Percentiles rank a stretch among this genome's conserved stretches.
Conservation (phyloP, 495 filamentous ascomycete genomes). For the Baudoinia panamericana region DNA sequence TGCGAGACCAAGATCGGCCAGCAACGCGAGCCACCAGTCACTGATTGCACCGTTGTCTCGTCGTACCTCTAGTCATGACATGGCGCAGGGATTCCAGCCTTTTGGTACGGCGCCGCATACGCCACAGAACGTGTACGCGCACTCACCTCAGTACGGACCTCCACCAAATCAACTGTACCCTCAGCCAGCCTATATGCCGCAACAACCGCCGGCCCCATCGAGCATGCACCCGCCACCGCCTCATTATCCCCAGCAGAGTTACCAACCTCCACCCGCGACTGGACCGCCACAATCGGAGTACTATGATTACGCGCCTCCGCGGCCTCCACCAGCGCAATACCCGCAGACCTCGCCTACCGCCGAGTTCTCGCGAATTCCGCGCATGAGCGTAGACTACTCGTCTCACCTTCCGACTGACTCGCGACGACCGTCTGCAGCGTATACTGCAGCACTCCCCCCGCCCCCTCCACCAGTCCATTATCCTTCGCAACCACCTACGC, state of each 20-base stretch:
- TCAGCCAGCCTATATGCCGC: slow-evolving; percentile 12
- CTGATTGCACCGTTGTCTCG: slow-evolving; percentile 30
- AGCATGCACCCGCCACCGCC: slow-evolving; percentile 28
- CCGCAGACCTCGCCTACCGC: slow-evolving; percentile 11
- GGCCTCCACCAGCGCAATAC: slow-evolving; percentile 5
- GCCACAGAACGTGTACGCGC: slow-evolving; percentile 23
- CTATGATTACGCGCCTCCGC: slow-evolving; percentile 18
- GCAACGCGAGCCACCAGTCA: slow-evolving; percentile 46
- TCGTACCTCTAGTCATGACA: slow-evolving; percentile 34
- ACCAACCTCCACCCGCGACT: slow-evolving; percentile 19
- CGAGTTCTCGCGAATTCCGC: slow-evolving; percentile 9
- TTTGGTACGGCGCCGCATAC: slow-evolving; percentile 26
- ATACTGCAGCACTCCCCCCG: background rate
- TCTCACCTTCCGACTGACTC: slow-evolving; percentile 1
- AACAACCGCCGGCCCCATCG: slow-evolving; percentile 21
- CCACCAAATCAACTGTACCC: slow-evolving; percentile 18
- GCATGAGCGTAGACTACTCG: slow-evolving; percentile 9
- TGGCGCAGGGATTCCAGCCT: slow-evolving; percentile 27
- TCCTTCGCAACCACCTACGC: background rate
- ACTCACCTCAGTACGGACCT: slow-evolving; percentile 25
- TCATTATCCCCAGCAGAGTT: slow-evolving; percentile 12
- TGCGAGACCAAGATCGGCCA: slow-evolving; percentile 59
- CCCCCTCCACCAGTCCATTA: background rate
- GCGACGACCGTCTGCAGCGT: slow-evolving; percentile 4
- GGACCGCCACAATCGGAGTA: slow-evolving; percentile 6